These are phyloP conservation scores for Exophiala calicioides DNA, from an alignment of 2,329 filamentous ascomycete genomes.

Conservation along the genomic window DNA sequence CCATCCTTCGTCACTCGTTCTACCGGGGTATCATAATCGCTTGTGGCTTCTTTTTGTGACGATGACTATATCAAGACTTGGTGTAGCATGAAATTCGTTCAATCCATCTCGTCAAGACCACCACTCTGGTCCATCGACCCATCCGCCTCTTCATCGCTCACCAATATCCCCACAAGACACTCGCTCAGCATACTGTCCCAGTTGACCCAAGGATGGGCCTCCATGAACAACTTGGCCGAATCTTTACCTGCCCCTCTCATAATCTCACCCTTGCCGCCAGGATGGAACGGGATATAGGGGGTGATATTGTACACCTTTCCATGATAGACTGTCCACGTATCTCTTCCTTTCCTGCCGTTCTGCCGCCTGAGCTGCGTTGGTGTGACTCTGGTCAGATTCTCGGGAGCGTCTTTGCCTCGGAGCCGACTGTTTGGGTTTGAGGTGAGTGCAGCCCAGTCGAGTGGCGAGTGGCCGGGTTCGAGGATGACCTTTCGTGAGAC, in stretches of 20 bases:
- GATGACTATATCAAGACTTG: conserved; percentile 20
- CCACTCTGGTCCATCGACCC: conserved; percentile 36
- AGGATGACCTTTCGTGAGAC: conserved; percentile 65
- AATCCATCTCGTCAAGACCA: conserved; percentile 63
- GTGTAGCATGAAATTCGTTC: conserved; percentile 27
- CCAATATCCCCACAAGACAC: conserved; percentile 63
- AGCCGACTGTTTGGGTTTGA: conserved; percentile 62
- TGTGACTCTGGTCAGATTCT: conserved; percentile 69
- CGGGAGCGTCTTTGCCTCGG: conserved; percentile 56
- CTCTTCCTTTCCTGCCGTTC: conserved; percentile 79
- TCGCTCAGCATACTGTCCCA: conserved; percentile 67
- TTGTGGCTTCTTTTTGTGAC: conserved; percentile 2
- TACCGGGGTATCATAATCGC: conserved; percentile 16
- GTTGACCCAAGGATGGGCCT: conserved; percentile 68
- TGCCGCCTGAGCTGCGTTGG: conserved; percentile 75
- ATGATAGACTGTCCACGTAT: conserved; percentile 87
- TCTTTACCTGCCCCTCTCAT: conserved; percentile 68
- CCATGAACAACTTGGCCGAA: conserved; percentile 61
- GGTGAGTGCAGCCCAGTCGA: conserved; percentile 89
- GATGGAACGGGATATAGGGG: conserved; percentile 87
- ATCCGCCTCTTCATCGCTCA: conserved; percentile 52
- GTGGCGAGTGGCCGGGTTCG: conserved; percentile 85
- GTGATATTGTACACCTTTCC: conserved; percentile 93
- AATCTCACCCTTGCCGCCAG: conserved; percentile 69
- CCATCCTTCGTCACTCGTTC: conserved; percentile 10